Evolutionary conservation across 2,329 filamentous ascomycete species (phyloP).

Genomic region (Ophiobolus disseminans): DNA sequence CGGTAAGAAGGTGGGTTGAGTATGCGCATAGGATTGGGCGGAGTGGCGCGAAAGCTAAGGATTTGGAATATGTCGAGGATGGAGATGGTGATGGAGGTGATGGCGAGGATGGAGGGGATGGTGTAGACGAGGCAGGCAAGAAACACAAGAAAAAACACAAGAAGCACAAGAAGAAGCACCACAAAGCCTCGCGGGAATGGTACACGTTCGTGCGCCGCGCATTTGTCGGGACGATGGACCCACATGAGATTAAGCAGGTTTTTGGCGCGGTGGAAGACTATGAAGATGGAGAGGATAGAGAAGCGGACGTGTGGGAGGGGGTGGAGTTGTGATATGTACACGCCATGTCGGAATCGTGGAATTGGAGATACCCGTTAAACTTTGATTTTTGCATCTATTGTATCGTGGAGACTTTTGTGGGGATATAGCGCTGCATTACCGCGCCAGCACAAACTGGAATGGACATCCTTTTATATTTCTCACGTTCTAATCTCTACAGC

Average conservation of each 20-base stretch:
- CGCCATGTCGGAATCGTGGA: neutral
- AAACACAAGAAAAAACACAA: conserved; percentile 58
- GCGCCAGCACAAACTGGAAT: too few species aligned
- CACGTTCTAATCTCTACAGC: too few species aligned
- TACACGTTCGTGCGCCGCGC: conserved; percentile 77
- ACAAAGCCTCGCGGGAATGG: conserved; percentile 70
- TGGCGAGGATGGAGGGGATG: conserved; percentile 24
- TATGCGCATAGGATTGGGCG: conserved; percentile 80
- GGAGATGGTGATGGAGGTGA: conserved; percentile 13
- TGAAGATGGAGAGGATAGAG: too few species aligned
- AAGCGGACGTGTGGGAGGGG: conserved; percentile 16
- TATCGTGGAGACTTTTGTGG: too few species aligned
- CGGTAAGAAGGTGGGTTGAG: conserved; percentile 79
- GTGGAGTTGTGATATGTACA: conserved; percentile 27
- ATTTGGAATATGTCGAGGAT: conserved; percentile 26
- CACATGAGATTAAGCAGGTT: conserved; percentile 65
- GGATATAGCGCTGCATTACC: too few species aligned
- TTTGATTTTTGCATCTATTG: conserved; percentile 1
- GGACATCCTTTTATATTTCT: too few species aligned
- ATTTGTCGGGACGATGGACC: conserved; percentile 76
- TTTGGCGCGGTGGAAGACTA: conserved; percentile 21
- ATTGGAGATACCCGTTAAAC: conserved; percentile 1
- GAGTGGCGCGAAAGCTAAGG: conserved; percentile 33
- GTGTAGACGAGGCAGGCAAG: conserved; percentile 46
- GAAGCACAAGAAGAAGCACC: conserved; percentile 61